Evolutionary conservation across 805 yeast genomes (phyloP), one percentile per base, ranked within the genome.

Genomic region (Komagataella populi): DNA sequence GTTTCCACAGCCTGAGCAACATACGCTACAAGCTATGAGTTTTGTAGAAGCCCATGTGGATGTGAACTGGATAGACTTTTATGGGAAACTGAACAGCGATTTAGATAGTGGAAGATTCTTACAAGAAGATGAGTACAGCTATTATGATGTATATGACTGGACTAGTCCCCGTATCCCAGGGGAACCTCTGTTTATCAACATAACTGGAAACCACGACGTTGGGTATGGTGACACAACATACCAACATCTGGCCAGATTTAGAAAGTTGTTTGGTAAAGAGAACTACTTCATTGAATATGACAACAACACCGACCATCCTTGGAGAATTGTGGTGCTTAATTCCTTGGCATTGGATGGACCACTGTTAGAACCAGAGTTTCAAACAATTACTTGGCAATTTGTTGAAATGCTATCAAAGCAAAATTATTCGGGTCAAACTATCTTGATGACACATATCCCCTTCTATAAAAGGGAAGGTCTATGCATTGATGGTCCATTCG

Each of bases 221-320:
- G 99, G 99, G 0, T 91, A 93, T 63, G 98, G 98, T 0, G 99
- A 93, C 65, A 87, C 95, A 45, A 89, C 96, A 0, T 81, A 82
- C 70, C 96, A 87, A 60, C 95, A 95, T 60, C 79, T 88, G 80
- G 78, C 87, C 1, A 72, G 99, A 56, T 93, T 80, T 68, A 74
- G 73, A 51, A 69, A 70, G 45, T 68, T 84, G 24, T 93, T 85
- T 67, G 99, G 99, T 39, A 78, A 81, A 58, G 87, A 88, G 59
- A 91, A 91, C 65, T 91, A 73, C 62, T 87, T 87, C 69, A 78
- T 84, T 49, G 85, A 83, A 62, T 82, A 83, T 59, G 80, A 81
- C 55, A 64, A 69, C 44, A 81, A 78, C 18, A 76, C 81, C 0
- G 76, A 78, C 45, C 78, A 81, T 55, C 84, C 87, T n/a, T 88